Percentiles rank a stretch among this genome's conserved stretches.
Conservation (phyloP, 148 eudicot genomes). For the Chenopodium quinoa region DNA sequence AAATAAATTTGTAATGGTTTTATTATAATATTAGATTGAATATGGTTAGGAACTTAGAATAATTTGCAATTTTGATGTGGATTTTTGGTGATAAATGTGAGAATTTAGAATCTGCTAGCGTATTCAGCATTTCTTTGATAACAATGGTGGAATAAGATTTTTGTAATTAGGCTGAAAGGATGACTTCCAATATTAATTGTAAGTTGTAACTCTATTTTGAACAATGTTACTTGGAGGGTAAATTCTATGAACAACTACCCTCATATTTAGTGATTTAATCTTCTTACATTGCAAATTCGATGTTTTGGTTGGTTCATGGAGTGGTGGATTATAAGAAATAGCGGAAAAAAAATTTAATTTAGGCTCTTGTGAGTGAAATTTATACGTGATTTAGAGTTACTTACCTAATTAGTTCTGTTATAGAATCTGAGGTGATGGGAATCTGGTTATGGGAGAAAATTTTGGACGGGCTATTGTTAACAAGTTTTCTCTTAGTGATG, state of each 20-base stretch:
- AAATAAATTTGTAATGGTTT: not conserved
- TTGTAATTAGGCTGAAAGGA: not conserved
- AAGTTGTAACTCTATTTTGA: too few species aligned
- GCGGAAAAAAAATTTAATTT: not conserved
- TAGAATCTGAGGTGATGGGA: not conserved
- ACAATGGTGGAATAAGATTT: not conserved
- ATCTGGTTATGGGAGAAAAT: not conserved
- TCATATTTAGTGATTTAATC: not conserved
- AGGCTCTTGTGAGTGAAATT: not conserved
- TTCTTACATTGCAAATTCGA: not conserved
- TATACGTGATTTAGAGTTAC: not conserved
- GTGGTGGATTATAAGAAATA: not conserved
- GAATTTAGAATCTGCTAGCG: not conserved
- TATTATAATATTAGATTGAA: not conserved
- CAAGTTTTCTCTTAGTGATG: not conserved
- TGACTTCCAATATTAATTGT: not conserved
- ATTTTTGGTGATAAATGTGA: conserved; percentile 6
- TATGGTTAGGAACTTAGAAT: not conserved
- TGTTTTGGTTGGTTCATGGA: too few species aligned
- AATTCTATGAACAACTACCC: not conserved
- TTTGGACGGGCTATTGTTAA: not conserved
- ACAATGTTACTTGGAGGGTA: not conserved
- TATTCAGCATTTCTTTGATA: not conserved
- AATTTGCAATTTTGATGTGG: not conserved
- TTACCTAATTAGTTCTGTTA: not conserved